Evolutionary conservation across 345 rosid genomes (phyloP).

Genomic region (Pistacia vera): DNA sequence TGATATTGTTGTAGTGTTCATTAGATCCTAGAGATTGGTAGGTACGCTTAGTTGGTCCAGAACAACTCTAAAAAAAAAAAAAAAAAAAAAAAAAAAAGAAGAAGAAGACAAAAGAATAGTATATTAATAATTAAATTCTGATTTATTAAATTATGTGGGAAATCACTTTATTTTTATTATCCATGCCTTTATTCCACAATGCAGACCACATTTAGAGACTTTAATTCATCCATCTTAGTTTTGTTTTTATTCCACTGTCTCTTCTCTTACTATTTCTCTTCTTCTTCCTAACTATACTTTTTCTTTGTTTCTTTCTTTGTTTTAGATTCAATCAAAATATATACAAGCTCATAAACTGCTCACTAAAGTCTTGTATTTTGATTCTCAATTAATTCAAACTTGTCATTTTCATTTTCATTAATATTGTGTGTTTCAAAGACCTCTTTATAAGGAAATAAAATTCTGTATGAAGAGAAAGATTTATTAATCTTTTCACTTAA

Average conservation of each 20-base stretch:
- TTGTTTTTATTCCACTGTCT: conserved; percentile 48
- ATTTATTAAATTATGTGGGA: conserved; percentile 29
- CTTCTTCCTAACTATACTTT: conserved; percentile 20
- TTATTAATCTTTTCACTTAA: too few species aligned
- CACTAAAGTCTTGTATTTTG: background rate
- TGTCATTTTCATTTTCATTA: too few species aligned
- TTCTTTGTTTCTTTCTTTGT: conserved; percentile 5
- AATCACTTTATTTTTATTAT: conserved; percentile 62
- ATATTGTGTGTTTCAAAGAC: too few species aligned
- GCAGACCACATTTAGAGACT: conserved; percentile 39
- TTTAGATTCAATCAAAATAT: conserved; percentile 11
- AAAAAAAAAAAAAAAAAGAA: too few species aligned
- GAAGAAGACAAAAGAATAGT: too few species aligned
- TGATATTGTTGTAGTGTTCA: too few species aligned
- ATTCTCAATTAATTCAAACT: background rate
- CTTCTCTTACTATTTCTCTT: conserved; percentile 37
- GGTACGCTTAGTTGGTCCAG: too few species aligned
- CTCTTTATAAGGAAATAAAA: too few species aligned
- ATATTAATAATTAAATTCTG: background rate
- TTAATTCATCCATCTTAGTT: conserved; percentile 43
- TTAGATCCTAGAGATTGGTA: too few species aligned
- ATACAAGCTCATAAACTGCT: background rate
- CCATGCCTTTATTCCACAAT: conserved; percentile 49
- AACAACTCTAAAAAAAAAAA: too few species aligned
- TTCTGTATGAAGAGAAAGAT: too few species aligned